Conservation (phyloP, 2,329 filamentous ascomycete genomes). For the Venturia asperata region DNA sequence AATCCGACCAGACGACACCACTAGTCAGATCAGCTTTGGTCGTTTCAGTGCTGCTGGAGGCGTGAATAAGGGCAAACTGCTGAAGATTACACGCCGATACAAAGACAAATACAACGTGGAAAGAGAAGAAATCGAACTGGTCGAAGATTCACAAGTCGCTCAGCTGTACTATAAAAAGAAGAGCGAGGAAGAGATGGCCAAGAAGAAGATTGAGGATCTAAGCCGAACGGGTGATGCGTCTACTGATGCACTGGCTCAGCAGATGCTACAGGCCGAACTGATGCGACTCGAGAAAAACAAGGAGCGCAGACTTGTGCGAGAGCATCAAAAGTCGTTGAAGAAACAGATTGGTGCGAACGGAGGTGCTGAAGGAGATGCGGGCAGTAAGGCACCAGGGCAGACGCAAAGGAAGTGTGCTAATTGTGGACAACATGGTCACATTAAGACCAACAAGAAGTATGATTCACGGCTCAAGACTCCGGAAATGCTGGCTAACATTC, state of each 20-base stretch:
- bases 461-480: constrained; percentile 26
- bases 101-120: constrained; percentile 59
- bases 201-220: constrained; percentile 49
- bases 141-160: constrained; percentile 80
- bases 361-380: background rate
- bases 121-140: constrained; percentile 50
- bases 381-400: constrained; percentile 4
- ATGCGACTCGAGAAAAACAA: constrained; percentile 84
- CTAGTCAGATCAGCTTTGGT: constrained; percentile 32
- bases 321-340: constrained; percentile 69
- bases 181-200: constrained; percentile 1
- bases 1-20: constrained; percentile 61
- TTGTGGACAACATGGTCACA: constrained; percentile 92
- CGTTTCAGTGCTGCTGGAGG: constrained; percentile 32
- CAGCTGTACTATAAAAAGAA: constrained; percentile 74
- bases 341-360: constrained; percentile 20
- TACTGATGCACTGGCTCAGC: constrained; percentile 48
- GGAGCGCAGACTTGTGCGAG: constrained; percentile 79
- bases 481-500: constrained; percentile 21
- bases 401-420: constrained; percentile 88
- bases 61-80: constrained; percentile 46
- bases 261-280: constrained; percentile 60
- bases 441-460: constrained; percentile 99
- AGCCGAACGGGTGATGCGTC: constrained; percentile 61
- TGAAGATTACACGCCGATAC: constrained; percentile 67